Evolutionary conservation across 371 early-diverging fungal species (phyloP).

Genomic region (Mortierella sp.): DNA sequence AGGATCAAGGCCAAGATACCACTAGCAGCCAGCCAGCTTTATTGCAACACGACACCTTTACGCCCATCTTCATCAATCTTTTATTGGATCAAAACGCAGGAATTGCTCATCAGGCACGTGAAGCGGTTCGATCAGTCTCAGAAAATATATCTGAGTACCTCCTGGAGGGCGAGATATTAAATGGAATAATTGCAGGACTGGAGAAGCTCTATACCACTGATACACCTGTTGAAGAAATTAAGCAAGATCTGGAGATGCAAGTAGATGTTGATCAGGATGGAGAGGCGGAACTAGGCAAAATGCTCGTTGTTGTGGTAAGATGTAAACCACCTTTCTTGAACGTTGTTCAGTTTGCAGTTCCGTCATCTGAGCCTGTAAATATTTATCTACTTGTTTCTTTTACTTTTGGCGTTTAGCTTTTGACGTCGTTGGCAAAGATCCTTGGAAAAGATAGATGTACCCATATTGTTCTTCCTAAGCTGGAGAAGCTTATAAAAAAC

Average conservation of each 20-base stretch:
- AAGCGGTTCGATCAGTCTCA: conserved; percentile 64
- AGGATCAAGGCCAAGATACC: not conserved
- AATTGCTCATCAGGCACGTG: conserved; percentile 63
- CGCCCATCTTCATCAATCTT: conserved; percentile 61
- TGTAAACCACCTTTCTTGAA: not conserved
- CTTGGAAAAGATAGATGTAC: conserved; percentile 65
- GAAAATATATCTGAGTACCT: conserved; percentile 60
- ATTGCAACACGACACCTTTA: conserved; percentile 55
- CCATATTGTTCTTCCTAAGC: conserved; percentile 63
- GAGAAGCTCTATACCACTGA: conserved; percentile 24
- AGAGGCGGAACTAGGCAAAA: conserved; percentile 68
- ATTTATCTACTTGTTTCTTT: conserved; percentile 17
- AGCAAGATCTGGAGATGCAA: not conserved
- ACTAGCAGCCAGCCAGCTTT: conserved; percentile 1
- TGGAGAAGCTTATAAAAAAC: conserved; percentile 63
- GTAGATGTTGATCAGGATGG: conserved; percentile 49
- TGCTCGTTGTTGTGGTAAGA: conserved; percentile 69
- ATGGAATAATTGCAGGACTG: conserved; percentile 65
- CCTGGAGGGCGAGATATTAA: conserved; percentile 64
- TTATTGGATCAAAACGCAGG: conserved; percentile 65
- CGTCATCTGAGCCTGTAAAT: not conserved
- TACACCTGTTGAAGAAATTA: not conserved
- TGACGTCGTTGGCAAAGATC: conserved; percentile 62
- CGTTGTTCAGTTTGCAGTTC: not conserved
- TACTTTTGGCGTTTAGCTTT: conserved; percentile 60